phyloP scores from a whole-genome alignment of 192 early-diverging fungal genomes.

The Rhizophagus clarus region DNA sequence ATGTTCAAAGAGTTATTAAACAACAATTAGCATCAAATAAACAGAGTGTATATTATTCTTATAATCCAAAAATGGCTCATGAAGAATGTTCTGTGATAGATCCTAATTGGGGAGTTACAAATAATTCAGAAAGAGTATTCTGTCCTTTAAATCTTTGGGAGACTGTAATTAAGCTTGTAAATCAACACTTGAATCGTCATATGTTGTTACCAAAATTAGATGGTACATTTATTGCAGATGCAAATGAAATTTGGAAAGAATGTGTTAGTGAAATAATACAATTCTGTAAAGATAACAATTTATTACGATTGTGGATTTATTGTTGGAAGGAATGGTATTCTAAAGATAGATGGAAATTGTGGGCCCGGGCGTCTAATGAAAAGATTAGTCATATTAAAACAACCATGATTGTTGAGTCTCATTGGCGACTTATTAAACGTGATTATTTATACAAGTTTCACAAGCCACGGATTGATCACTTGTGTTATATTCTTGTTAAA shows the following conservation, averaged over 20 bases:
- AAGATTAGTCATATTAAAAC: slow-evolving; percentile 8
- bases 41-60: neutral
- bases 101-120: neutral
- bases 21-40: neutral
- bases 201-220: neutral
- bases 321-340: neutral
- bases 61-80: neutral
- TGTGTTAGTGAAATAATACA: neutral
- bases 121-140: neutral
- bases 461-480: slow-evolving; percentile 1
- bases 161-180: neutral
- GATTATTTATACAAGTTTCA: slow-evolving; percentile 6
- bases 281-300: slow-evolving; percentile 3
- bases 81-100: neutral
- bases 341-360: slow-evolving; percentile 1
- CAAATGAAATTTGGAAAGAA: slow-evolving; percentile 13
- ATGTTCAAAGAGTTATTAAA: neutral
- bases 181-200: neutral
- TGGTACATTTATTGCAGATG: neutral
- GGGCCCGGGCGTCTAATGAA: neutral
- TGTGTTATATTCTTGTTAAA: slow-evolving; percentile 1
- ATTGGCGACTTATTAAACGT: neutral
- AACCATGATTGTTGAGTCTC: neutral
- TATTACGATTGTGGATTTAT: neutral
- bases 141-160: neutral